phyloP scores from a whole-genome alignment of 225 moss, liverwort and hornwort genomes.

The Rhytidiadelphus loreus region DNA sequence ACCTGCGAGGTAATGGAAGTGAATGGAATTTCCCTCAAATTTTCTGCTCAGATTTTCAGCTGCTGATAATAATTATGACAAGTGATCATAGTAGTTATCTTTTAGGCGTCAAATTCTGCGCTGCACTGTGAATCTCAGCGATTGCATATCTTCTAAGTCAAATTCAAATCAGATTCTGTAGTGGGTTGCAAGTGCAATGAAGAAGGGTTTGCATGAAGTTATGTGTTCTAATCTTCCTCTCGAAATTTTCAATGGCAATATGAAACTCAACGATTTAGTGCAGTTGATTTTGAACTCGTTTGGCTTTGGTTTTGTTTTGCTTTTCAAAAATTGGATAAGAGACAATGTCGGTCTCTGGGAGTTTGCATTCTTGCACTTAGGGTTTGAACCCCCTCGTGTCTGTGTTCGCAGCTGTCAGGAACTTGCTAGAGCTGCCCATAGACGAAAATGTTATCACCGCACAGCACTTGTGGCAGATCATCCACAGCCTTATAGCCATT shows the following conservation, averaged over 20 bases:
- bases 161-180: neutral
- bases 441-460: neutral
- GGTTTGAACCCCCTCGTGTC: neutral
- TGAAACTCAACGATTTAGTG: neutral
- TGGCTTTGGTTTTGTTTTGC: neutral
- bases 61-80: neutral
- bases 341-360: neutral
- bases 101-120: neutral
- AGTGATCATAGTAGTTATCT: neutral
- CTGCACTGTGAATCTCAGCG: neutral
- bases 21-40: neutral
- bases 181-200: neutral
- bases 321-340: neutral
- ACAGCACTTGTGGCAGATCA: neutral
- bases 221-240: neutral
- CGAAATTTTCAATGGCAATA: neutral
- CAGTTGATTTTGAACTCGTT: neutral
- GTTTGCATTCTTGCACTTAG: neutral
- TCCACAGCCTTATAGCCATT: neutral
- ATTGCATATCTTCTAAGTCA: neutral
- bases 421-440: neutral
- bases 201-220: neutral
- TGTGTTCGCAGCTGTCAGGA: neutral
- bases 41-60: neutral
- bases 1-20: neutral